Evolutionary conservation across 176 grass and related monocot species (phyloP).

Genomic region (Juncus effusus): DNA sequence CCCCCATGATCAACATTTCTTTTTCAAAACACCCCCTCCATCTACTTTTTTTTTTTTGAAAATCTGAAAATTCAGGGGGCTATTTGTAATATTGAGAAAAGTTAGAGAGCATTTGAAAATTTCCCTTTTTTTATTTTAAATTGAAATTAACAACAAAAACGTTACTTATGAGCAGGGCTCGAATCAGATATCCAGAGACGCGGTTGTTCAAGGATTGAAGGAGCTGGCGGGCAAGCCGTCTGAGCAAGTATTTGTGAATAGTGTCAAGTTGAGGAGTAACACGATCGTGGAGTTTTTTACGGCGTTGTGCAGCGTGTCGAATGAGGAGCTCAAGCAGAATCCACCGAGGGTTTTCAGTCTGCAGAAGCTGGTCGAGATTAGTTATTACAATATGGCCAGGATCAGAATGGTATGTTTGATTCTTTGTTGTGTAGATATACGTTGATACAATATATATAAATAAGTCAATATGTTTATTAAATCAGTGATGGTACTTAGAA

Average conservation of each 20-base stretch:
- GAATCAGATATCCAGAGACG: conserved; percentile 97
- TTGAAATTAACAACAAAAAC: too few relatives aligned
- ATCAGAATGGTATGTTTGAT: conserved; percentile 74
- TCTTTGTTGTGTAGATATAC: too few relatives aligned
- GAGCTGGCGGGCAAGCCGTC: conserved; percentile 92
- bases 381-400: conserved; percentile 99
- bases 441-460: too few relatives aligned
- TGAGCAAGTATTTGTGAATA: conserved; percentile 96
- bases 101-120: too few relatives aligned
- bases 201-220: conserved; percentile 75
- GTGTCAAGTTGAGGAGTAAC: conserved; percentile 91
- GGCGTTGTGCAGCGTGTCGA: conserved; percentile 83
- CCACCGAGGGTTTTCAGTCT: conserved; percentile 93
- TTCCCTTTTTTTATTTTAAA: too few relatives aligned
- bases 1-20: too few relatives aligned
- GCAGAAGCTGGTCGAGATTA: conserved; percentile 99
- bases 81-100: too few relatives aligned
- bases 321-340: conserved; percentile 95
- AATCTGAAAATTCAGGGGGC: too few relatives aligned
- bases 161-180: conserved; percentile 29
- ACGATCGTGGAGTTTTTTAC: conserved; percentile 96
- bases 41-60: too few relatives aligned
- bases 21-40: too few relatives aligned
- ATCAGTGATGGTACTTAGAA: too few relatives aligned
- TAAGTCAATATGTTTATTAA: too few relatives aligned